Conservation (phyloP, 2,329 filamentous ascomycete genomes). For the Microcyclospora pomicola region DNA sequence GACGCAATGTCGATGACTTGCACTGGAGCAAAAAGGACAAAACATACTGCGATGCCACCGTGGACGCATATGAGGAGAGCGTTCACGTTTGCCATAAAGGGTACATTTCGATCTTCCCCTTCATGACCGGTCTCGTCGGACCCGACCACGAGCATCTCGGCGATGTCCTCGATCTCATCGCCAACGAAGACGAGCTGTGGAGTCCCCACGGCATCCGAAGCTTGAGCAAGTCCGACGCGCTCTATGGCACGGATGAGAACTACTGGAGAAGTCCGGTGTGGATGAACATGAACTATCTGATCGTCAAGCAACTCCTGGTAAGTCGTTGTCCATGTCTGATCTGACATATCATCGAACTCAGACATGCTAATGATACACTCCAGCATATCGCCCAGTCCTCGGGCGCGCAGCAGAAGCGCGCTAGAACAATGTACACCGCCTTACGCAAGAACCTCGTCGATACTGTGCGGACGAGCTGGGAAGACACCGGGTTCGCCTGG, state of each 20-base stretch:
- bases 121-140: conserved; percentile 68
- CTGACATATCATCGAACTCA: no score
- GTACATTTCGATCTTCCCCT: conserved; percentile 87
- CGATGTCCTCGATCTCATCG: conserved; percentile 62
- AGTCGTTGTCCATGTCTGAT: conserved; percentile 24
- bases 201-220: conserved; percentile 79
- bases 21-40: conserved; percentile 77
- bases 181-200: conserved; percentile 76
- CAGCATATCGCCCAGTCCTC: conserved; percentile 49
- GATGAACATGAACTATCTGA: conserved; percentile 93
- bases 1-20: conserved; percentile 76
- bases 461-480: conserved; percentile 79
- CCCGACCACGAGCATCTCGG: conserved; percentile 61
- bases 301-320: conserved; percentile 64
- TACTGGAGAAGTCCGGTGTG: conserved; percentile 94
- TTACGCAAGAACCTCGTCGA: conserved; percentile 75
- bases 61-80: conserved; percentile 90
- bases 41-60: conserved; percentile 86
- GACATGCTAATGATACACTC: conserved; percentile 2
- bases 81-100: conserved; percentile 88
- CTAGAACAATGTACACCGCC: conserved; percentile 58
- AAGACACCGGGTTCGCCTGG: conserved; percentile 90
- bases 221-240: conserved; percentile 65
- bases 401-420: conserved; percentile 55
- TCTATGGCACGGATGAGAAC: conserved; percentile 86